A percentile compares a stretch with the other conserved stretches of the same genome.
Conservation (phyloP, 1,284 basidiomycete genomes). For the Rhizoctonia solani region DNA sequence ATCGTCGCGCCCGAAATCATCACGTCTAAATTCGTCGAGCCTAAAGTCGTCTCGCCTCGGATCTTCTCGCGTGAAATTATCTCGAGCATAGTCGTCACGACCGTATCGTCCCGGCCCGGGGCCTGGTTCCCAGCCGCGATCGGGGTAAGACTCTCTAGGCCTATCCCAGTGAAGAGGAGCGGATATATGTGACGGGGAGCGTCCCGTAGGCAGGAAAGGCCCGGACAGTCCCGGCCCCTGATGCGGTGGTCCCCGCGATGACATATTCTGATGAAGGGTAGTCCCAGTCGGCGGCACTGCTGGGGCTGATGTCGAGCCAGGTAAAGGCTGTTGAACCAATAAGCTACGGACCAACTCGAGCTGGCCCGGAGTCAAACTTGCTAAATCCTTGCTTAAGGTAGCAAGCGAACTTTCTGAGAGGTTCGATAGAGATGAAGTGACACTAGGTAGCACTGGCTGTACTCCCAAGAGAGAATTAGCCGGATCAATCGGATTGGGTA, state of each 20-base stretch:
- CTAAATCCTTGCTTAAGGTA: conserved; percentile 27
- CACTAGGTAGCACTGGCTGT: conserved; percentile 10
- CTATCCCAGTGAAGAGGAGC: conserved; percentile 22
- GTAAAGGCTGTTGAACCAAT: conserved; percentile 36
- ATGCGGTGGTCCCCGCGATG: background rate
- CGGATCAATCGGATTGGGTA: conserved; percentile 33
- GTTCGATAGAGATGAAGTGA: conserved; percentile 32
- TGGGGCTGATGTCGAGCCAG: conserved; percentile 51
- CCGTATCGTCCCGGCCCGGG: conserved; percentile 4
- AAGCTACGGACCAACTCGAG: conserved; percentile 25
- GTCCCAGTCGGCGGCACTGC: conserved; percentile 24
- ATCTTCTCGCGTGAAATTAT: no score
- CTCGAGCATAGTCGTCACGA: background rate
- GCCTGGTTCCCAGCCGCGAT: conserved; percentile 24
- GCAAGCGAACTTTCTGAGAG: conserved; percentile 28
- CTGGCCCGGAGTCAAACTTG: conserved; percentile 18
- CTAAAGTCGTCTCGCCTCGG: no score
- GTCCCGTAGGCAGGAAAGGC: background rate
- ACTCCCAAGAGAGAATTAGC: conserved; percentile 6
- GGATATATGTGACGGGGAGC: background rate
- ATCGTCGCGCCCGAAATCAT: background rate
- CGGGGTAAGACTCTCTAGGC: background rate
- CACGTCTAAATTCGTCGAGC: background rate
- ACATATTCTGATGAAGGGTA: background rate
- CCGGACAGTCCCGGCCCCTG: background rate